These are phyloP conservation scores for Sanghuangporus sanghuang DNA, from an alignment of 1,284 basidiomycete species.

Conservation along the genomic window DNA sequence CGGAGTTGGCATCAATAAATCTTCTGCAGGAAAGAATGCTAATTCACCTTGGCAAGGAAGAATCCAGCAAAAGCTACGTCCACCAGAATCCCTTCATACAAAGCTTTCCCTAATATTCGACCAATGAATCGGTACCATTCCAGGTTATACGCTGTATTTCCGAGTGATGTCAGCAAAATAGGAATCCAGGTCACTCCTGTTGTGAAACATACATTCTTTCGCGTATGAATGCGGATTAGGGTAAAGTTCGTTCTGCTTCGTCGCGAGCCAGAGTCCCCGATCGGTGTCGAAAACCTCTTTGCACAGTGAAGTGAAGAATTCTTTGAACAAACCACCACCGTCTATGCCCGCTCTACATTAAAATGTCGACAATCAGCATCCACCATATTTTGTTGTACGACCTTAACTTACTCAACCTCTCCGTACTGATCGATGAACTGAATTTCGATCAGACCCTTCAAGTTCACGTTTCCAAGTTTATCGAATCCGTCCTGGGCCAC, in stretches of 20 bases:
- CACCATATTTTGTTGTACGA: slow-evolving; percentile 1
- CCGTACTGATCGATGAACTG: slow-evolving; percentile 90
- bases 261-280: slow-evolving; percentile 90
- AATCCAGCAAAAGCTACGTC: slow-evolving; percentile 95
- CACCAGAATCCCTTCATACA: slow-evolving; percentile 97
- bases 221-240: slow-evolving; percentile 91
- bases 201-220: slow-evolving; percentile 58
- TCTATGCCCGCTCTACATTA: slow-evolving; percentile 78
- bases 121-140: slow-evolving; percentile 96
- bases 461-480: slow-evolving; percentile 64
- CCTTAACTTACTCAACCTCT: slow-evolving; percentile 61
- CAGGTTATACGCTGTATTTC: slow-evolving; percentile 63
- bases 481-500: slow-evolving; percentile 90
- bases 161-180: slow-evolving; percentile 7
- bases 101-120: slow-evolving; percentile 88
- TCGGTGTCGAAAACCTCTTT: slow-evolving; percentile 95
- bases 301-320: slow-evolving; percentile 88
- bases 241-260: slow-evolving; percentile 88
- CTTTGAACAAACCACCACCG: slow-evolving; percentile 97
- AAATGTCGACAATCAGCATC: slow-evolving; percentile 6
- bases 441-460: slow-evolving; percentile 83
- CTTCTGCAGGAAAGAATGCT: slow-evolving; percentile 24
- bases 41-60: slow-evolving; percentile 80
- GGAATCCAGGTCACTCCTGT: neutral
- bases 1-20: neutral